Conservation (phyloP, 352 stramenopile genomes). For the Phytophthora podocarpi region DNA sequence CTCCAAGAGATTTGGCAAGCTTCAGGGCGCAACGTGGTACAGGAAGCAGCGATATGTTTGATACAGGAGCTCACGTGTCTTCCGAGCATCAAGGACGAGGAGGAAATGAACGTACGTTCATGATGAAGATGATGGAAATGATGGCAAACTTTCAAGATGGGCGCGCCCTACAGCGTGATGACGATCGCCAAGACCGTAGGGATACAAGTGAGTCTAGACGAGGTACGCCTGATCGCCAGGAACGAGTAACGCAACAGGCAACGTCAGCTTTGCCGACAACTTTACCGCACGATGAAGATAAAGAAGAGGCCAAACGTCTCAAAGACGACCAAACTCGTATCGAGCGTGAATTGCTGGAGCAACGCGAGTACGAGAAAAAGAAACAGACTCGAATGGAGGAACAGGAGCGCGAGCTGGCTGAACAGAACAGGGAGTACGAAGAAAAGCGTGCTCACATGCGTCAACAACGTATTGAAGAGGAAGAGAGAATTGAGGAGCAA, state of each 20-base stretch:
- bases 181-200: background rate
- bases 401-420: slow-evolving; percentile 43
- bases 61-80: background rate
- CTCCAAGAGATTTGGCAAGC: slow-evolving; percentile 5
- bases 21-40: slow-evolving; percentile 8
- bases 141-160: slow-evolving; percentile 43
- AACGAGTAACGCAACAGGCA: background rate
- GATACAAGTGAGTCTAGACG: background rate
- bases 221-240: background rate
- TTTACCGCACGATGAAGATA: slow-evolving; percentile 28
- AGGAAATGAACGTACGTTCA: slow-evolving; percentile 44
- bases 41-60: background rate
- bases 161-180: background rate
- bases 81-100: slow-evolving; percentile 1
- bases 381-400: slow-evolving; percentile 43
- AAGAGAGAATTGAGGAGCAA: slow-evolving; percentile 35
- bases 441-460: slow-evolving; percentile 47
- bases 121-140: slow-evolving; percentile 75
- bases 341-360: slow-evolving; percentile 54
- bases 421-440: slow-evolving; percentile 47
- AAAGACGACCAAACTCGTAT: slow-evolving; percentile 44
- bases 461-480: slow-evolving; percentile 41
- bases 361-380: slow-evolving; percentile 53
- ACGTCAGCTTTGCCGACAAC: background rate
- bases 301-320: slow-evolving; percentile 51